Conservation (phyloP, 2,329 filamentous ascomycete genomes). For the Hypoxylon sp. region DNA sequence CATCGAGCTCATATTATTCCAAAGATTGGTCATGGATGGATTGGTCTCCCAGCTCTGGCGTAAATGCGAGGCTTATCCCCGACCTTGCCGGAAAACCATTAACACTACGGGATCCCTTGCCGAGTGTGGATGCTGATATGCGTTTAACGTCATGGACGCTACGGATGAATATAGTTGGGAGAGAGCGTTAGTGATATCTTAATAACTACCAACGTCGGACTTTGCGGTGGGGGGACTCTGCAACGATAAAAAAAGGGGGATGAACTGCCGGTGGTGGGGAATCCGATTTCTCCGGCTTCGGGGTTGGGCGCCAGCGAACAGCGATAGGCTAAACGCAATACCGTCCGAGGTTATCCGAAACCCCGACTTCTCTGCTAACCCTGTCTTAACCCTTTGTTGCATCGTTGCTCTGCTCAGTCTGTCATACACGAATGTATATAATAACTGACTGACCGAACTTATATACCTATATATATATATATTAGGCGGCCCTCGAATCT, state of each 20-base stretch:
- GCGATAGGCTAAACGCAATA: conserved; percentile 34
- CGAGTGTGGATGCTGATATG: neutral
- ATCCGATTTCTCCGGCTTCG: conserved; percentile 34
- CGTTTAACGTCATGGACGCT: conserved; percentile 13
- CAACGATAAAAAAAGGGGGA: conserved; percentile 8
- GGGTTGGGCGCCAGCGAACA: conserved; percentile 22
- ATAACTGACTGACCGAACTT: neutral
- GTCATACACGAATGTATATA: too few relatives aligned
- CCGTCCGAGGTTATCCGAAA: conserved; percentile 33
- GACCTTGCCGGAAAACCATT: neutral
- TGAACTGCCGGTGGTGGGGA: conserved; percentile 36
- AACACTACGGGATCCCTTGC: too few relatives aligned
- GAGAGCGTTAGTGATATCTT: conserved; percentile 22
- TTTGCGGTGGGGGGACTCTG: conserved; percentile 6
- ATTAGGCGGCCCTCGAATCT: too few relatives aligned
- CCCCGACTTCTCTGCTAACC: conserved; percentile 28
- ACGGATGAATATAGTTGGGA: conserved; percentile 14
- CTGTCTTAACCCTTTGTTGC: too few relatives aligned
- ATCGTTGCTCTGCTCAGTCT: too few relatives aligned
- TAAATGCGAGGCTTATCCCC: too few relatives aligned
- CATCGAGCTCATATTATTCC: too few relatives aligned
- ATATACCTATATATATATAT: conserved; percentile 25
- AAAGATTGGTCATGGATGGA: too few relatives aligned
- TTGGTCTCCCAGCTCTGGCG: too few relatives aligned
- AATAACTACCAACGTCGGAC: conserved; percentile 16